Base-by-base conservation (phyloP, 78 protist genomes). In the Dictyostelium intermedium region DNA sequence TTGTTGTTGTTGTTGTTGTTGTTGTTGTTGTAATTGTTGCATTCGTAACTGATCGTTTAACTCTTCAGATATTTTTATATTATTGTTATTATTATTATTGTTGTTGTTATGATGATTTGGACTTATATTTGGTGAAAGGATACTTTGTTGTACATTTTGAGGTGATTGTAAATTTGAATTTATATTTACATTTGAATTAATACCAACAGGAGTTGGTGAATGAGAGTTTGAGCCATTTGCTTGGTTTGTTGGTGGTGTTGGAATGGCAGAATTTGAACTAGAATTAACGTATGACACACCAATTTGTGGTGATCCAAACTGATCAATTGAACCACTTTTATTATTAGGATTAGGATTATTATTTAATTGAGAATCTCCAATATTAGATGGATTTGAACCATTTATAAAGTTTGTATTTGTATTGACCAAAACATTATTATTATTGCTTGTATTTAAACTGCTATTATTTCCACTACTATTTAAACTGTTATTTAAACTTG, bases 111-210 rank as follows among this genome's bases (percentile, higher is more conserved):
- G 7, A 14, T 66, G 74, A 32, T 66, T 66, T 66, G 74, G 74
- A 27, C 74, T 66, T 66, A 66, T 66, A 66, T 66, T 66, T n/a
- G 74, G 74, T 10, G 74, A 66, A 25, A 66, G 66, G 66, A 56
- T 16, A 56, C 9, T 56, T 5, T 66, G 74, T 66, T 66, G 74
- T 11, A 30, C 34, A 27, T 27, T 10, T 66, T 66, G 74, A 3
- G 32, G 74, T 9, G 35, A 66, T 66, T 66, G 74, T 25, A 56
- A 56, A 56, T 56, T 56, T 56, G 66, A 6, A 50, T 50, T 50
- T 50, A 50, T 50, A 50, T 16, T 45, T 45, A 45, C 13, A 45
- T 45, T 50, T 50, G 61, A 50, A 56, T 20, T 56, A 0, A 56
- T 20, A 56, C 66, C 66, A 56, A 11, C 25, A 7, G 72, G 30